Conservation (phyloP, 1,284 basidiomycete species). For the Sporisorium exsertum region DNA sequence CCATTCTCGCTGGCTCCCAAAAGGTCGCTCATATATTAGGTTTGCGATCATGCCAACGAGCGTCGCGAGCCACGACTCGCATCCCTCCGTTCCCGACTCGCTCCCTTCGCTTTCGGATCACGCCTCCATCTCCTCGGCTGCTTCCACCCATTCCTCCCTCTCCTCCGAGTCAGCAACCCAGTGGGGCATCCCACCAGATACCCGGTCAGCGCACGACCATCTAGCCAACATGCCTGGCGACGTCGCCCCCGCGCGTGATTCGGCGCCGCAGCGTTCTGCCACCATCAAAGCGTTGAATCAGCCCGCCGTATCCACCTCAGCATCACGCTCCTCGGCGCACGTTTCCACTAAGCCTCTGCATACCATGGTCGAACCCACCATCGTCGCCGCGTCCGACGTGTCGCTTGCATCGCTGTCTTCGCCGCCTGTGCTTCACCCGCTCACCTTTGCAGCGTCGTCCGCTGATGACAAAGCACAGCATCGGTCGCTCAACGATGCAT, state of each 20-base stretch:
- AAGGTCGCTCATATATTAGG: neutral
- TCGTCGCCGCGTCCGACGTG: neutral
- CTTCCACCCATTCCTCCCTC: conserved; percentile 22
- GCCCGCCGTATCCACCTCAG: too few species aligned
- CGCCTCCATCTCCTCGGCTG: conserved; percentile 17
- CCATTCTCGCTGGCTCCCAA: too few species aligned
- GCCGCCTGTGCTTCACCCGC: conserved; percentile 24
- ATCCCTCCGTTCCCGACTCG: conserved; percentile 24
- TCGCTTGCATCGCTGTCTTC: conserved; percentile 14
- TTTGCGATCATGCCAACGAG: conserved; percentile 25
- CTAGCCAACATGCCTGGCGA: neutral
- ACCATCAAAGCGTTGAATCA: conserved; percentile 30
- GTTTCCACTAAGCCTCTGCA: neutral
- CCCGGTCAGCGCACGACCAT: neutral
- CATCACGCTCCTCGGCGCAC: neutral
- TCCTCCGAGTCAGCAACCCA: conserved; percentile 4
- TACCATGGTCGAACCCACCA: conserved; percentile 6
- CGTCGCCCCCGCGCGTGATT: neutral
- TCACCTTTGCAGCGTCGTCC: conserved; percentile 6
- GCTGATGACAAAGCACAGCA: neutral
- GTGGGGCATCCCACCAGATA: conserved; percentile 19
- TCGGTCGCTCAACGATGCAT: conserved; percentile 1
- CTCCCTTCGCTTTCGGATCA: conserved; percentile 25
- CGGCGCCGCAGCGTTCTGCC: conserved; percentile 19
- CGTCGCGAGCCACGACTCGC: conserved; percentile 28